These are phyloP conservation scores for Lipomyces japonicus DNA, from an alignment of 805 yeast genomes.

Conservation along the genomic window DNA sequence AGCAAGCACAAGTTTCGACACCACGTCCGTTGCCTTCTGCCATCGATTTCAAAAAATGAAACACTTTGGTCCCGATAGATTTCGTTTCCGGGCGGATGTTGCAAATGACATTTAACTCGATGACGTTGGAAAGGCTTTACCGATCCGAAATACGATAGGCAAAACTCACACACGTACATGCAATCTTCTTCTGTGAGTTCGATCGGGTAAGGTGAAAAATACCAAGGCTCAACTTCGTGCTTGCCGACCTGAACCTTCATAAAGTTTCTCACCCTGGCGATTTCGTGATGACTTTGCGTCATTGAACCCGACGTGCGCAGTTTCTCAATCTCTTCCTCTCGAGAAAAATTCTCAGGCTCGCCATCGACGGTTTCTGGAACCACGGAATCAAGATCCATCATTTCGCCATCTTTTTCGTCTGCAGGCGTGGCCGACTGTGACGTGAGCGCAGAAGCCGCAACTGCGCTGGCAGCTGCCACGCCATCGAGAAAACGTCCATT, in stretches of 20 bases:
- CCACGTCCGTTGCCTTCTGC: conserved; percentile 94
- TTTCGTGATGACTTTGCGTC: conserved; percentile 85
- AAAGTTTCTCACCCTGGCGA: conserved; percentile 85
- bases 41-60: conserved; percentile 96
- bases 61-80: conserved; percentile 89
- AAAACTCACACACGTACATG: conserved; percentile 86
- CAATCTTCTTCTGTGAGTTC: conserved; percentile 91
- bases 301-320: conserved; percentile 94
- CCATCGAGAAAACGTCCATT: conserved; percentile 22
- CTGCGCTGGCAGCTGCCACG: conserved; percentile 34
- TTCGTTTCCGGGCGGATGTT: conserved; percentile 98
- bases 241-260: conserved; percentile 77
- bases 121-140: conserved; percentile 88
- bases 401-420: conserved; percentile 47
- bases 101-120: conserved; percentile 77
- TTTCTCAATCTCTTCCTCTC: conserved; percentile 91
- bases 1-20: conserved; percentile 89
- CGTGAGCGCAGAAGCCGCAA: conserved; percentile 34
- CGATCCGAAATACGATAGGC: conserved; percentile 84
- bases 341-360: conserved; percentile 59
- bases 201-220: conserved; percentile 93
- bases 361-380: conserved; percentile 70
- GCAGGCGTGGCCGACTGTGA: conserved; percentile 27
- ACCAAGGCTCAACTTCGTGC: conserved; percentile 96
- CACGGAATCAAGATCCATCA: conserved; percentile 77